Evolutionary conservation across 2,329 filamentous ascomycete species (phyloP).

Genomic region (Iodosphaeria phyllophila): DNA sequence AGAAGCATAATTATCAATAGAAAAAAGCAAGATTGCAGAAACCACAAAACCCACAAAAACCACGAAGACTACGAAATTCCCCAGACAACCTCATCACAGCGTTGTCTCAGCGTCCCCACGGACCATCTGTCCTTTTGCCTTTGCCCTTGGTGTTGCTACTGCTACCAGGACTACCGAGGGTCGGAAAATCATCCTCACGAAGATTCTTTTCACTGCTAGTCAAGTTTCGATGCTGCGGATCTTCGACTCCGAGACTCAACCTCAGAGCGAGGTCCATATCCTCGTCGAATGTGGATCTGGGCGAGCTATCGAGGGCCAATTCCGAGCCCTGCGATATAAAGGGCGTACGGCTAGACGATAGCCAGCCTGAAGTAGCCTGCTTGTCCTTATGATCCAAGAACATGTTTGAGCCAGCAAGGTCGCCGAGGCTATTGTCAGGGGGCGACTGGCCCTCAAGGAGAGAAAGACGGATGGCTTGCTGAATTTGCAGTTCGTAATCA

Average conservation of each 20-base stretch:
- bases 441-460: constrained; percentile 34
- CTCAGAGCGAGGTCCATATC: constrained; percentile 41
- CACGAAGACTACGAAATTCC: no score
- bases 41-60: no score
- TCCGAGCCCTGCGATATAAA: constrained; percentile 11
- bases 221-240: constrained; percentile 10
- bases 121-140: no score
- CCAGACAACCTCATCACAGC: no score
- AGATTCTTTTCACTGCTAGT: constrained; percentile 2
- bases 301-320: neutral
- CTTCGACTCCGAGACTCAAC: constrained; percentile 38
- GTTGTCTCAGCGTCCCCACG: no score
- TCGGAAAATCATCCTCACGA: constrained; percentile 12
- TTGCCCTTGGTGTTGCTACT: constrained; percentile 8
- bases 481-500: constrained; percentile 41
- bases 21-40: no score
- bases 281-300: constrained; percentile 12
- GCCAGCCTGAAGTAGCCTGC: constrained; percentile 15
- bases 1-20: no score
- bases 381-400: constrained; percentile 29
- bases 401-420: constrained; percentile 33
- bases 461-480: constrained; percentile 42
- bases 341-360: constrained; percentile 17
- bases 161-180: no score
- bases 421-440: constrained; percentile 23